Evolutionary conservation across 2,329 filamentous ascomycete genomes (phyloP).

Genomic region (Hymenoscyphus fructigenus): DNA sequence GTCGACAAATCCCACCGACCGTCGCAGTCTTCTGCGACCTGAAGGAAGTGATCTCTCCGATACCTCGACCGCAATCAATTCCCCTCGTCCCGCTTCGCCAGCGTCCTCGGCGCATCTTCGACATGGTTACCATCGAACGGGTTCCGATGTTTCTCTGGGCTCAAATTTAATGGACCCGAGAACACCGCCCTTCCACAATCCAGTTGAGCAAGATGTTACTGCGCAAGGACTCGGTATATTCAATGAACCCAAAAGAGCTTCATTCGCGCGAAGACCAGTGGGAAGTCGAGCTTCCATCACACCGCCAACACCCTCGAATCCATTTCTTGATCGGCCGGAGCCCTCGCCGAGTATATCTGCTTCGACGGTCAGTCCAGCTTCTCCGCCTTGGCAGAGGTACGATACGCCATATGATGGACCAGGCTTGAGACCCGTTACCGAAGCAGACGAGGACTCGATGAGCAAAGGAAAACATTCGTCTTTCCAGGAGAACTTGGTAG

Average conservation of each 20-base stretch:
- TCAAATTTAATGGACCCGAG: background rate
- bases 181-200: background rate
- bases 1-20: background rate
- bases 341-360: background rate
- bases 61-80: conserved; percentile 6
- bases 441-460: conserved; percentile 7
- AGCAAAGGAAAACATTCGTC: conserved; percentile 2
- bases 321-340: background rate
- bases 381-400: conserved; percentile 13
- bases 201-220: background rate
- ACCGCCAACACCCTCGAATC: conserved; percentile 12
- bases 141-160: conserved; percentile 5
- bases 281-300: conserved; percentile 4
- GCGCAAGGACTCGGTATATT: conserved; percentile 8
- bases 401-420: background rate
- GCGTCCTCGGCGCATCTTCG: background rate
- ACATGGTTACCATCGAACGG: conserved; percentile 11
- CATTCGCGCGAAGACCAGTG: conserved; percentile 11
- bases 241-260: background rate
- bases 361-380: conserved; percentile 9
- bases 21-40: background rate
- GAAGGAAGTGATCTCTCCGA: conserved; percentile 11
- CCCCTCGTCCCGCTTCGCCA: background rate
- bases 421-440: background rate
- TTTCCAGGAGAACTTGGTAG: conserved; percentile 10